Conservation (phyloP, 148 eudicot species). For the Persicaria tinctoria region DNA sequence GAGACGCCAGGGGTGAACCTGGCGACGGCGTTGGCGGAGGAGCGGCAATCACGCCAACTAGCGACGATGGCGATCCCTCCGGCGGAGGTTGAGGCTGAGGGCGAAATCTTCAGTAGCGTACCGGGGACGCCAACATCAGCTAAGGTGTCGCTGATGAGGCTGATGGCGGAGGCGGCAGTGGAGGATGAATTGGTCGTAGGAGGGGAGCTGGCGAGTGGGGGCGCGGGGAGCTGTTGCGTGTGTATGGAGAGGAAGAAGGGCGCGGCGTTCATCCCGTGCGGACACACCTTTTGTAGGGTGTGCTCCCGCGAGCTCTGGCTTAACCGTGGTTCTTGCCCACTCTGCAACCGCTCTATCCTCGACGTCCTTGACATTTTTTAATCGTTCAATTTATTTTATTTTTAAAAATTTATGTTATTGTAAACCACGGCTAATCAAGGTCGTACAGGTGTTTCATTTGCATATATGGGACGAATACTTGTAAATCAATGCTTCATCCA, state of each 20-base stretch:
- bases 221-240: conserved; percentile 59
- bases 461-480: no score
- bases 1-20: conserved; percentile 43
- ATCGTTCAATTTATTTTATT: neutral
- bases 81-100: neutral
- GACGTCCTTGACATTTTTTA: conserved; percentile 79
- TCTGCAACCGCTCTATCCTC: conserved; percentile 64
- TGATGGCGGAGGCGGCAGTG: conserved; percentile 59
- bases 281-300: conserved; percentile 91
- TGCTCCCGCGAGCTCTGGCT: conserved; percentile 85
- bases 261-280: conserved; percentile 93
- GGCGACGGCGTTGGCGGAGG: conserved; percentile 70
- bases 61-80: neutral
- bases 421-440: no score
- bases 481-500: no score
- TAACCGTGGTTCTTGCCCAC: conserved; percentile 85
- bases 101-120: neutral
- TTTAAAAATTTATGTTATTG: neutral
- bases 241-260: conserved; percentile 95
- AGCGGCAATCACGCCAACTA: conserved; percentile 37
- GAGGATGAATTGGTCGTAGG: conserved; percentile 24
- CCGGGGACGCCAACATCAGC: conserved; percentile 32
- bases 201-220: neutral
- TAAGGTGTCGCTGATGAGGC: conserved; percentile 72
- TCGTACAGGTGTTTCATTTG: no score